Conservation (phyloP, 2,329 filamentous ascomycete species). For the Zasmidium angulare region DNA sequence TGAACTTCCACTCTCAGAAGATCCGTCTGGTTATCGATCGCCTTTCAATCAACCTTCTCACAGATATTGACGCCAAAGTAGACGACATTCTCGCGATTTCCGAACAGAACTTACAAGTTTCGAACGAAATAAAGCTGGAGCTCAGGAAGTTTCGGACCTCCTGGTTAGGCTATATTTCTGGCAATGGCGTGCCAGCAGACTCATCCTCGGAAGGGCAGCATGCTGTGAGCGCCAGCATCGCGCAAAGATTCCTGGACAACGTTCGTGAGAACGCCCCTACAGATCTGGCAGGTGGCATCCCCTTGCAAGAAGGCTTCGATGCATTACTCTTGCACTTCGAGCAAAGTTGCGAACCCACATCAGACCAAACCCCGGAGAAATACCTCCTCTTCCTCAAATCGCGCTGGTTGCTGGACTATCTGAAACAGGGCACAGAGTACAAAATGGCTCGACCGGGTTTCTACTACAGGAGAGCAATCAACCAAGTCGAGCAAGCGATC, state of each 20-base stretch:
- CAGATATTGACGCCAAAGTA: constrained; percentile 20
- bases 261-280: constrained; percentile 10
- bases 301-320: constrained; percentile 21
- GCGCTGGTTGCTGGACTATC: constrained; percentile 21
- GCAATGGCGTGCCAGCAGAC: constrained; percentile 5
- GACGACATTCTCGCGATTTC: constrained; percentile 21
- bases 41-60: constrained; percentile 17
- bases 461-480: constrained; percentile 25
- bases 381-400: constrained; percentile 25
- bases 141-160: constrained; percentile 10
- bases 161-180: constrained; percentile 14
- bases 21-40: constrained; percentile 23
- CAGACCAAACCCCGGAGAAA: constrained; percentile 16
- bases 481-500: constrained; percentile 22
- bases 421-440: constrained; percentile 18
- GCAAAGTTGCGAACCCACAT: constrained; percentile 10
- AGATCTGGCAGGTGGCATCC: constrained; percentile 8
- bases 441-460: constrained; percentile 18
- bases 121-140: constrained; percentile 15
- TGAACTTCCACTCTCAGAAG: constrained; percentile 25
- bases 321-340: constrained; percentile 20
- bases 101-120: constrained; percentile 13
- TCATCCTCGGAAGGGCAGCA: constrained; percentile 7
- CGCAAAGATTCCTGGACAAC: constrained; percentile 8
- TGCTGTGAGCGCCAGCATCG: constrained; percentile 13